Evolutionary conservation across 805 yeast genomes (phyloP).

Genomic region (Wickerhamomyces canadensis): DNA sequence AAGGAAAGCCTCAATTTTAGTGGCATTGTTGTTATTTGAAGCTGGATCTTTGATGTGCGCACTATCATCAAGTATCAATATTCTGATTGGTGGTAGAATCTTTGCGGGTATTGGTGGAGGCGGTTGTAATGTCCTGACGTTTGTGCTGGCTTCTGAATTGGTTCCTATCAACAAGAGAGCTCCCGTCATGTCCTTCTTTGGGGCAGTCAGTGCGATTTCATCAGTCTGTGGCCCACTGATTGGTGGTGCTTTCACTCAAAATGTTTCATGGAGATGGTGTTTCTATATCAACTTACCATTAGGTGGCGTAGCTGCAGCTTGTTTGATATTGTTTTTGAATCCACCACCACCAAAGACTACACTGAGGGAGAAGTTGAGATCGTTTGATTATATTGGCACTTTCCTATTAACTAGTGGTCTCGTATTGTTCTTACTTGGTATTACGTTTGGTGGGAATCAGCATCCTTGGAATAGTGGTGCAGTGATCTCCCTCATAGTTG

Average conservation of each 20-base stretch:
- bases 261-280: slow-evolving; percentile 69
- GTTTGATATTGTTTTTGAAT: slow-evolving; percentile 27
- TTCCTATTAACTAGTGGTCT: slow-evolving; percentile 34
- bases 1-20: slow-evolving; percentile 38
- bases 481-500: slow-evolving; percentile 39
- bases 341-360: slow-evolving; percentile 39
- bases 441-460: slow-evolving; percentile 47
- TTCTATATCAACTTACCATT: slow-evolving; percentile 56
- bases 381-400: slow-evolving; percentile 46
- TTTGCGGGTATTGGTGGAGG: slow-evolving; percentile 69
- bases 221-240: slow-evolving; percentile 57
- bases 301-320: slow-evolving; percentile 42
- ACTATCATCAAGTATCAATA: slow-evolving; percentile 43
- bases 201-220: slow-evolving; percentile 38
- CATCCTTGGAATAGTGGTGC: slow-evolving; percentile 45
- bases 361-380: slow-evolving; percentile 30
- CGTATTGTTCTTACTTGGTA: slow-evolving; percentile 39
- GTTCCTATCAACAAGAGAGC: slow-evolving; percentile 7
- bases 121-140: slow-evolving; percentile 49
- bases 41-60: slow-evolving; percentile 57
- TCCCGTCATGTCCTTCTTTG: slow-evolving; percentile 16
- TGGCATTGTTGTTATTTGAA: slow-evolving; percentile 46
- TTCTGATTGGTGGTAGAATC: slow-evolving; percentile 59
- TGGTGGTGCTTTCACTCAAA: slow-evolving; percentile 60
- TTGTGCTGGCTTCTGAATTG: slow-evolving; percentile 49